Percentiles rank a stretch among this genome's conserved stretches.
These are phyloP conservation scores for Rhizopogon roseolus DNA, from an alignment of 768 basidiomycete genomes.

Conservation along the genomic window DNA sequence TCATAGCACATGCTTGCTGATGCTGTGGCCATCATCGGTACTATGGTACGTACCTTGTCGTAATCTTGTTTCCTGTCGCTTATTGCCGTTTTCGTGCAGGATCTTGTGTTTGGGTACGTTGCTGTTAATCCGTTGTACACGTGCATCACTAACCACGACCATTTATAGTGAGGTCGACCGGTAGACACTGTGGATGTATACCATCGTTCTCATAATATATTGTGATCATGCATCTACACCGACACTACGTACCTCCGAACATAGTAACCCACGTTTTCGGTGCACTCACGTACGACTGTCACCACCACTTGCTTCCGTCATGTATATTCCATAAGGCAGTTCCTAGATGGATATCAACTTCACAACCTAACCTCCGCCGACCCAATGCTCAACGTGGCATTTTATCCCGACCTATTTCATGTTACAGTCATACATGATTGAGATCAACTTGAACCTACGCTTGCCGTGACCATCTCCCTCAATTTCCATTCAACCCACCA, in stretches of 20 bases:
- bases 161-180: constrained; percentile 26
- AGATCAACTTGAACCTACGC: too few relatives aligned
- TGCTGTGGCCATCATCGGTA: constrained; percentile 95
- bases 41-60: constrained; percentile 62
- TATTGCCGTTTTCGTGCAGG: constrained; percentile 31
- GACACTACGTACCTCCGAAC: background rate
- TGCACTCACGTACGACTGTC: too few relatives aligned
- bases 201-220: background rate
- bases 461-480: too few relatives aligned
- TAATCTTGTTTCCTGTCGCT: constrained; percentile 4
- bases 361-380: too few relatives aligned
- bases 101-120: constrained; percentile 92
- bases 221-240: background rate
- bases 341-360: too few relatives aligned
- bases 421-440: too few relatives aligned
- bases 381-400: too few relatives aligned
- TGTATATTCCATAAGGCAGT: too few relatives aligned
- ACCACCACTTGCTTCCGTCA: too few relatives aligned
- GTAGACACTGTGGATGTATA: constrained; percentile 12
- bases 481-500: too few relatives aligned
- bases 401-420: too few relatives aligned
- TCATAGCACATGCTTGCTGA: constrained; percentile 84
- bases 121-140: background rate
- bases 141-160: background rate
- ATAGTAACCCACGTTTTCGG: too few relatives aligned